These are phyloP conservation scores for Pulicaria dysenterica DNA, from an alignment of 129 eudicot species.

Conservation along the genomic window DNA sequence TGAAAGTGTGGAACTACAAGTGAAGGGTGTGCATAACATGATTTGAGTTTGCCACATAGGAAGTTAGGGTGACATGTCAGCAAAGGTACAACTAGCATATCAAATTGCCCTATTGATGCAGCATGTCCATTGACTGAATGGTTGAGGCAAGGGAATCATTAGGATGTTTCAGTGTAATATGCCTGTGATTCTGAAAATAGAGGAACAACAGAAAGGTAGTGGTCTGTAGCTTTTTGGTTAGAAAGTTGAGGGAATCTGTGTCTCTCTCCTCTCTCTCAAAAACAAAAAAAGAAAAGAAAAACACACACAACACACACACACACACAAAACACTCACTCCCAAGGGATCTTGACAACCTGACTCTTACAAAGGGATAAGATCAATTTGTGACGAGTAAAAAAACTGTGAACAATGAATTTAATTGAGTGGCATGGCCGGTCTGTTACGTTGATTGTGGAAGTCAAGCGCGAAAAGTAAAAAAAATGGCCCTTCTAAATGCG, in stretches of 20 bases:
- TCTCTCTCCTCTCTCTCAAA: neutral
- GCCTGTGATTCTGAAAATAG: no score
- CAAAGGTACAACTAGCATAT: neutral
- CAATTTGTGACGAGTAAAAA: no score
- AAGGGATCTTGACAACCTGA: no score
- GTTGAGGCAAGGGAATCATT: conserved; percentile 16
- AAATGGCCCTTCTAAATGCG: no score
- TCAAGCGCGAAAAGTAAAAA: no score
- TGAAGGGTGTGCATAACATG: conserved; percentile 26
- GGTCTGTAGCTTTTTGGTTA: neutral
- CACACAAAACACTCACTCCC: no score
- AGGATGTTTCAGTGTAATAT: neutral
- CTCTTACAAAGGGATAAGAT: no score
- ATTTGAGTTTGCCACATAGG: neutral
- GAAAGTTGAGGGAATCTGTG: neutral
- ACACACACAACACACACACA: no score
- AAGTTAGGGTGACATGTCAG: neutral
- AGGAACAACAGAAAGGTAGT: neutral
- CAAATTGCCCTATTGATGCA: neutral
- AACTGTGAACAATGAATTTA: no score
- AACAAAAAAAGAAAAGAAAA: no score
- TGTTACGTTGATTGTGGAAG: no score
- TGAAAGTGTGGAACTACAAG: conserved; percentile 29
- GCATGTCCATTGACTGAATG: conserved; percentile 4
- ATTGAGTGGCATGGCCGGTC: no score